These are phyloP conservation scores for Wickerhamiella azymoides DNA, from an alignment of 805 yeast species.

Conservation along the genomic window DNA sequence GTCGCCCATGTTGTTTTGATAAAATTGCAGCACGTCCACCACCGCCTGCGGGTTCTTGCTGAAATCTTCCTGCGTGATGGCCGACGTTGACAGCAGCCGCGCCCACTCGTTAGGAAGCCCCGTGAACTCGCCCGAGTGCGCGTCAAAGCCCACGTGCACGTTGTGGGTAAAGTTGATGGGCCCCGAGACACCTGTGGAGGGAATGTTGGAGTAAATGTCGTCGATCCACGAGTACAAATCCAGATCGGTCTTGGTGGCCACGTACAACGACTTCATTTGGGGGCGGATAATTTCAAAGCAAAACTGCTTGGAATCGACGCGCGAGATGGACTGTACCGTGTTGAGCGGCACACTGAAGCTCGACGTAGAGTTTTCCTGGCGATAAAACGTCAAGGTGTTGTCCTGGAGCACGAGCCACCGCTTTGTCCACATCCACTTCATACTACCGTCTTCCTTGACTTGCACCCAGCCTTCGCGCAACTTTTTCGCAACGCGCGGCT, in stretches of 20 bases:
- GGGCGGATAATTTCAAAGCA: constrained; percentile 57
- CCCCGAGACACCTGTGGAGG: constrained; percentile 49
- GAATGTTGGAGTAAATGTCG: constrained; percentile 41
- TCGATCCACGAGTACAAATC: constrained; percentile 87
- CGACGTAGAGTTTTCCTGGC: constrained; percentile 35
- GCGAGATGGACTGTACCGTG: constrained; percentile 48
- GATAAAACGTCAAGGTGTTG: constrained; percentile 59
- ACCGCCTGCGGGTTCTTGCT: constrained; percentile 89
- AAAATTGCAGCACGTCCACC: constrained; percentile 77
- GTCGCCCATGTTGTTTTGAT: constrained; percentile 26
- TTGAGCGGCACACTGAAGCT: constrained; percentile 36
- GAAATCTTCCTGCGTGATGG: constrained; percentile 79
- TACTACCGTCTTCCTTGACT: constrained; percentile 74
- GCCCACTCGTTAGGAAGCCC: constrained; percentile 95
- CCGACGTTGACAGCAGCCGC: constrained; percentile 62
- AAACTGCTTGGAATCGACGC: constrained; percentile 58
- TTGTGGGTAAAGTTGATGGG: constrained; percentile 93
- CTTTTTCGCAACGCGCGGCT: not conserved
- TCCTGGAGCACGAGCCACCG: constrained; percentile 69
- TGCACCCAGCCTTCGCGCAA: constrained; percentile 70
- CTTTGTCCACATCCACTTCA: constrained; percentile 86
- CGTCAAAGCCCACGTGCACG: constrained; percentile 88
- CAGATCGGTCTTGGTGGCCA: constrained; percentile 61
- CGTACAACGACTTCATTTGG: constrained; percentile 47
- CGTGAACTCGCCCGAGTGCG: constrained; percentile 70